Evolutionary conservation across 805 yeast species (phyloP).

Genomic region (Hanseniaspora lindneri): DNA sequence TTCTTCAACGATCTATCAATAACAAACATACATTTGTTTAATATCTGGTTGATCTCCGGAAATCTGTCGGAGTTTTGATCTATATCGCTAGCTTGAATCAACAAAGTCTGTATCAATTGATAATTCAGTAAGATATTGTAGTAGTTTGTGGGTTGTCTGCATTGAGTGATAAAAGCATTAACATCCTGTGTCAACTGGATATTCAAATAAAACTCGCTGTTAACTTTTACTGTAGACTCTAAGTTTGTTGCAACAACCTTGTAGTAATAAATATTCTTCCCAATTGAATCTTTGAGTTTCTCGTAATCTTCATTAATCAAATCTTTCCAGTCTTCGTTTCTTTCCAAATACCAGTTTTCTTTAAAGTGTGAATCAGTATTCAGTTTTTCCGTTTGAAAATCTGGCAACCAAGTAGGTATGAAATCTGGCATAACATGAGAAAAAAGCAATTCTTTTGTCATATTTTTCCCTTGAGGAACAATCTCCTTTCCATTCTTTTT

Average conservation of each 20-base stretch:
- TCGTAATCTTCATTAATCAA: conserved; percentile 34
- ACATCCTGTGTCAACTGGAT: conserved; percentile 69
- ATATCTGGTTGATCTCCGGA: conserved; percentile 56
- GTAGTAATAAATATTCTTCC: conserved; percentile 34
- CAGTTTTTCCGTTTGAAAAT: conserved; percentile 49
- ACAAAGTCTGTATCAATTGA: conserved; percentile 7
- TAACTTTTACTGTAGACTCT: conserved; percentile 30
- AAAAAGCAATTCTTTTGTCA: conserved; percentile 50
- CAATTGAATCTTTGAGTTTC: conserved; percentile 33
- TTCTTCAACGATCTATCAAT: conserved; percentile 63
- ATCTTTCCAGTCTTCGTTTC: conserved; percentile 40
- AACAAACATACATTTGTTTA: conserved; percentile 67
- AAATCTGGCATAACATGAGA: conserved; percentile 71
- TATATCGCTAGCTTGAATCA: conserved; percentile 9
- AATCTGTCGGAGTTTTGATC: conserved; percentile 19
- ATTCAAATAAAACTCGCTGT: conserved; percentile 46
- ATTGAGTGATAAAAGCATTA: conserved; percentile 42
- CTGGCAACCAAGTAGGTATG: conserved; percentile 57
- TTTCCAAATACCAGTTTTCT: conserved; percentile 23
- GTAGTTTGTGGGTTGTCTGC: conserved; percentile 8
- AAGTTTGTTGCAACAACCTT: conserved; percentile 34
- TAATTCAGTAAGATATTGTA: conserved; percentile 11
- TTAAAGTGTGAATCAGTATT: conserved; percentile 30
- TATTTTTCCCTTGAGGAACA: conserved; percentile 49
- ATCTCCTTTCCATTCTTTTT: conserved; percentile 42